phyloP scores from a whole-genome alignment of 805 yeast genomes.

The Huiozyma sinensis region DNA sequence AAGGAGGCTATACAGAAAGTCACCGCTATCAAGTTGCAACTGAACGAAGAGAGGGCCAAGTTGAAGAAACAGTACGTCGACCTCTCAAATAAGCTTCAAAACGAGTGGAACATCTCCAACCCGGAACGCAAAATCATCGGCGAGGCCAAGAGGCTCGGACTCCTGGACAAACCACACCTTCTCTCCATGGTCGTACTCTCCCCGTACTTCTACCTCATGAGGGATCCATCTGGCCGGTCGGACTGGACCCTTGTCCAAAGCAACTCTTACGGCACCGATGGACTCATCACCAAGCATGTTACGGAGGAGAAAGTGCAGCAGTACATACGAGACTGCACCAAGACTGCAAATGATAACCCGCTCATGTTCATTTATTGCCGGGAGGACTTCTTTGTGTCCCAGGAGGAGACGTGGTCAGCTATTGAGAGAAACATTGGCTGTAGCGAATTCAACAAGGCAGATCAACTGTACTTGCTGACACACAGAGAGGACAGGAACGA shows the following conservation, averaged over 20 bases:
- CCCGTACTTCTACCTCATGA: constrained; percentile 19
- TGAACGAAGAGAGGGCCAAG: background rate
- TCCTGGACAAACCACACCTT: constrained; percentile 21
- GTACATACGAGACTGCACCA: constrained; percentile 15
- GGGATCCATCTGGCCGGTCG: constrained; percentile 8
- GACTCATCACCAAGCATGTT: constrained; percentile 10
- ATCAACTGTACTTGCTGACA: constrained; percentile 9
- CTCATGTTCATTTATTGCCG: constrained; percentile 23
- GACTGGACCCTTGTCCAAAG: constrained; percentile 16
- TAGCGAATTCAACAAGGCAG: constrained; percentile 11
- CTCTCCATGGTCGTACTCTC: constrained; percentile 21
- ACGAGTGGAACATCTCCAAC: constrained; percentile 21
- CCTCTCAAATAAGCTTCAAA: constrained; percentile 17
- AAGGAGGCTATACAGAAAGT: constrained; percentile 1
- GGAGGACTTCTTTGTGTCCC: constrained; percentile 11
- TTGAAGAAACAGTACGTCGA: constrained; percentile 21
- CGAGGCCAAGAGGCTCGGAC: constrained; percentile 15
- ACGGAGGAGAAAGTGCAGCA: constrained; percentile 13
- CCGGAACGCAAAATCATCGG: constrained; percentile 20
- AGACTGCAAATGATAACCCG: constrained; percentile 20
- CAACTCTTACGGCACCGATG: constrained; percentile 9
- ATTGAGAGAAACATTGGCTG: constrained; percentile 18
- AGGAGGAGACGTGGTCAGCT: constrained; percentile 7
- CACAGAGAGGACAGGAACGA: background rate
- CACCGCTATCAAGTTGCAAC: background rate